These are phyloP conservation scores for Didymella pomorum DNA, from an alignment of 2,329 filamentous ascomycete genomes.

Conservation along the genomic window DNA sequence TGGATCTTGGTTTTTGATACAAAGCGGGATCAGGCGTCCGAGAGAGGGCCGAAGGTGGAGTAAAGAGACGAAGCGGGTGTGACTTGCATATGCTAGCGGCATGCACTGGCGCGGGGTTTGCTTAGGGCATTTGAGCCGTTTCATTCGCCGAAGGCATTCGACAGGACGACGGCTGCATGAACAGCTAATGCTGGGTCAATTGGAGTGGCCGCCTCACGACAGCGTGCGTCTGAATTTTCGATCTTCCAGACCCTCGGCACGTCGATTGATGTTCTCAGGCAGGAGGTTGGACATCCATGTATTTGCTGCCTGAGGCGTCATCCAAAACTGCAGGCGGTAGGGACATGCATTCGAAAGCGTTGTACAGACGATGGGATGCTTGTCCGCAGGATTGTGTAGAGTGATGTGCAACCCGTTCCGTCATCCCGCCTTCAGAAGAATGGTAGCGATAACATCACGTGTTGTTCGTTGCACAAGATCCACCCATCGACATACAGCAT, in stretches of 20 bases:
- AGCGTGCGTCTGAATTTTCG: conserved; percentile 6
- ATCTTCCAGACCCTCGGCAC: conserved; percentile 7
- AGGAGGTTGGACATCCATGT: background rate
- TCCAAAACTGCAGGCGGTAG: conserved; percentile 5
- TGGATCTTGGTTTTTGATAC: conserved; percentile 16
- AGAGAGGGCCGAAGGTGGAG: conserved; percentile 37
- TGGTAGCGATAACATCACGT: conserved; percentile 5
- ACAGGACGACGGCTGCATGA: conserved; percentile 28
- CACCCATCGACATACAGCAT: conserved; percentile 3
- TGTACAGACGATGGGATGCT: conserved; percentile 12
- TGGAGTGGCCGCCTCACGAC: conserved; percentile 3
- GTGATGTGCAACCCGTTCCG: conserved; percentile 16
- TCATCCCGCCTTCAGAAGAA: conserved; percentile 7
- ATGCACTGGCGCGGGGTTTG: conserved; percentile 40
- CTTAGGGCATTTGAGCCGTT: conserved; percentile 22
- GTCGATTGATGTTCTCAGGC: conserved; percentile 2
- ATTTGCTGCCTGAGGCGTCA: background rate
- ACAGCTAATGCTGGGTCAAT: conserved; percentile 25
- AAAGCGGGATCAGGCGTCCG: conserved; percentile 13
- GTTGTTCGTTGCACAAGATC: conserved; percentile 11
- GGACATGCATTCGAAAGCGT: conserved; percentile 1
- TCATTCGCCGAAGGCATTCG: conserved; percentile 34
- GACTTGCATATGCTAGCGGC: conserved; percentile 50
- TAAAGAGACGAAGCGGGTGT: conserved; percentile 35
- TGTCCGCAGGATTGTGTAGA: conserved; percentile 9